Evolutionary conservation across 148 eudicot species (phyloP), one percentile per base, ranked within the genome.

Genomic region (Chenopodium album): DNA sequence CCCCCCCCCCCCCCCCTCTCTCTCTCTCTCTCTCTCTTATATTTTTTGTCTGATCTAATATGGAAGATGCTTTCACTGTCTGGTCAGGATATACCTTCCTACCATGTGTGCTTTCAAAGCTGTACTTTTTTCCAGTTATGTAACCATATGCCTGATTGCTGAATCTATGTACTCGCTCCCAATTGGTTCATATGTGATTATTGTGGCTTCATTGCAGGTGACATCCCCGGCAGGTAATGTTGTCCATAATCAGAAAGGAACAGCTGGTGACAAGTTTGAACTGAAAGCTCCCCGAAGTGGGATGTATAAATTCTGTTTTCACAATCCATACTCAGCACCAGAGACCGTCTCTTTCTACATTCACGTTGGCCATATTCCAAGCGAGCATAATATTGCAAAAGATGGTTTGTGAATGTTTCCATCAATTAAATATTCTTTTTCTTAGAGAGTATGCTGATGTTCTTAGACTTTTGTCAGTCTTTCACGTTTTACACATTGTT

Each of bases 291-390:
- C 98, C 3, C 87, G 83, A 78, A 90, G 91, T 85, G 99, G 99
- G 81, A 91, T 93, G 98, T 93, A 90, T 85, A 91, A 91, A 75
- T 95, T 95, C 76, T 95, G 99, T 79, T 95, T 95, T 83, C 97
- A 93, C 72, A 95, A 95, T 82, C 88, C 94, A 54, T 82, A 81
- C 54, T 87, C 90, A 9, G 80, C 98, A 66, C 98, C 98, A 1
- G 99, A 95, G 87, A 86, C 97, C 14, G 97, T 95, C 74, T 87
- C 99, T 81, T 95, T 95, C 91, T 85, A 92, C 87, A 95, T 95
- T 74, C 99, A 95, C 79, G 84, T 90, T 73, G 99, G 99, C 76
- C 99, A 95, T 83, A 93, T 95, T 71, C 98, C 99, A 26, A 89
- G 69, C 69, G 91, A 93, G 76, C 94, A 93, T 77, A 80, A 95